Percentiles rank a stretch among this genome's conserved stretches.
These are phyloP conservation scores for Citrus australasica DNA, from an alignment of 345 rosid species.

Conservation along the genomic window DNA sequence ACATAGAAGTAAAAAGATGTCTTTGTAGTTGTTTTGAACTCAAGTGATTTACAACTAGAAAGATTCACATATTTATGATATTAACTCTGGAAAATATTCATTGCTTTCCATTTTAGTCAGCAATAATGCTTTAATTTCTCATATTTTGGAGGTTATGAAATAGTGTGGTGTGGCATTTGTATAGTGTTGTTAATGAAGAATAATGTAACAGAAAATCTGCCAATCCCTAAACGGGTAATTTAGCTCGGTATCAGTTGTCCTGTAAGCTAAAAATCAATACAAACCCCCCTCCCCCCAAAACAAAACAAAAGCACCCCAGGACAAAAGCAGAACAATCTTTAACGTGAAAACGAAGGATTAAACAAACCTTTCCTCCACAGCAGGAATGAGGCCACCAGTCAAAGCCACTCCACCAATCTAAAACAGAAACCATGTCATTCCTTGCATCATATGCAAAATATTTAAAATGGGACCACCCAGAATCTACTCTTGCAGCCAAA, in stretches of 20 bases:
- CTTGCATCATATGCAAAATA: neutral
- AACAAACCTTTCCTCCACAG: slow-evolving; percentile 83
- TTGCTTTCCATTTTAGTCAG: neutral
- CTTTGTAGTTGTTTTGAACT: neutral
- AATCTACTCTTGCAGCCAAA: slow-evolving; percentile 8
- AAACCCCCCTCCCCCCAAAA: neutral
- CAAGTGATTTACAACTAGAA: neutral
- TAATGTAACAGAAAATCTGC: neutral
- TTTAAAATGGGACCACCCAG: slow-evolving; percentile 3
- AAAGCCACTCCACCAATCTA: slow-evolving; percentile 94
- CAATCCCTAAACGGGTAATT: neutral
- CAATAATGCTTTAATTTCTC: neutral
- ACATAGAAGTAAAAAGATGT: neutral
- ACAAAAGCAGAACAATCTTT: neutral
- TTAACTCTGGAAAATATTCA: neutral
- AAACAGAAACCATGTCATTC: slow-evolving; percentile 27
- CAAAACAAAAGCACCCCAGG: neutral
- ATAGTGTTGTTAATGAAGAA: neutral
- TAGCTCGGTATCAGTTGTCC: neutral
- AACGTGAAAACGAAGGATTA: neutral
- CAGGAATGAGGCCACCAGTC: slow-evolving; percentile 66
- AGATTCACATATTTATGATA: neutral
- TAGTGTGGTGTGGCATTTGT: neutral
- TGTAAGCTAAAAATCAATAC: neutral
- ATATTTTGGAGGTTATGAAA: neutral